phyloP scores from a whole-genome alignment of 169 alveolate genomes.

The Theileria parva region DNA sequence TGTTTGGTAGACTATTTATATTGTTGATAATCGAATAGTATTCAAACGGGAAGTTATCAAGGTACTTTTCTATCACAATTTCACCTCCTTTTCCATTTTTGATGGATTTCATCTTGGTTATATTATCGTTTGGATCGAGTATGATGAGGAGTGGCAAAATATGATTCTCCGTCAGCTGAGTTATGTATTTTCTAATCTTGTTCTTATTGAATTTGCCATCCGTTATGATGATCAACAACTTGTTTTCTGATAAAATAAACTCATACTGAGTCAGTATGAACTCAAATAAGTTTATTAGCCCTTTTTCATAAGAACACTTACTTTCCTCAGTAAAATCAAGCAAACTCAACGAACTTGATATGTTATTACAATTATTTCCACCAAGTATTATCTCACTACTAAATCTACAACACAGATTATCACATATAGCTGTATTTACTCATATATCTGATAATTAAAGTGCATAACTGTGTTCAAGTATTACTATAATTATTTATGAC shows the following conservation, averaged over 20 bases:
- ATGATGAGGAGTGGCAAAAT: slow-evolving; percentile 87
- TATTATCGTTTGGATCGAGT: slow-evolving; percentile 78
- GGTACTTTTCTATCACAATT: slow-evolving; percentile 85
- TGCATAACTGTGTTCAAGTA: background rate
- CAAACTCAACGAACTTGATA: slow-evolving; percentile 54
- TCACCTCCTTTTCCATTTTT: slow-evolving; percentile 79
- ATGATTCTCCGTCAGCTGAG: slow-evolving; percentile 82
- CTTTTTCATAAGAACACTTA: slow-evolving; percentile 68
- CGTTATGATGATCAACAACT: slow-evolving; percentile 82
- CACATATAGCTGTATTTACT: background rate
- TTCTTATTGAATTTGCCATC: slow-evolving; percentile 97
- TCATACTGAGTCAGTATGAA: slow-evolving; percentile 28
- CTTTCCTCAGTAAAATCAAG: slow-evolving; percentile 81
- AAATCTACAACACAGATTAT: slow-evolving; percentile 2
- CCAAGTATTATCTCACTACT: slow-evolving; percentile 55
- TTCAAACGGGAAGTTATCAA: slow-evolving; percentile 95
- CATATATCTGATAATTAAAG: no score
- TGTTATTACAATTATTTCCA: slow-evolving; percentile 42
- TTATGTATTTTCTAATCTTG: slow-evolving; percentile 84
- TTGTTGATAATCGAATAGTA: slow-evolving; percentile 92
- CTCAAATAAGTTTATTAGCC: slow-evolving; percentile 66
- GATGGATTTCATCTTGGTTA: slow-evolving; percentile 69
- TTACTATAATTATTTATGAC: no score
- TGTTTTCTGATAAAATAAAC: slow-evolving; percentile 14
- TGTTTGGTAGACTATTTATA: slow-evolving; percentile 75